Base-by-base conservation (phyloP, 2,329 filamentous ascomycete genomes). In the Rosellinia necatrix region DNA sequence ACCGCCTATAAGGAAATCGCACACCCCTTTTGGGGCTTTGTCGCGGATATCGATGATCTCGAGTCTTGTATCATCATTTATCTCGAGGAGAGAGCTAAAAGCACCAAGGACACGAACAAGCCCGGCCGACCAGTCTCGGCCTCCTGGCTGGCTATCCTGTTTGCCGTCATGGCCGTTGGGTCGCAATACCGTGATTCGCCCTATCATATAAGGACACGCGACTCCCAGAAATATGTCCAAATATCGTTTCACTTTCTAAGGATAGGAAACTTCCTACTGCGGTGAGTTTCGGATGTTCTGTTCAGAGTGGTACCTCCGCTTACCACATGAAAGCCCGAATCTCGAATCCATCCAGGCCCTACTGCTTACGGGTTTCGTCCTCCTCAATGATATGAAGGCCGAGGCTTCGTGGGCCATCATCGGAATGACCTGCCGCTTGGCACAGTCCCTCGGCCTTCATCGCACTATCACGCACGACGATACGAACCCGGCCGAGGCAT, bases 361-460 rank as follows among this genome's bases (percentile, higher is more conserved):
- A 35, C 73, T 88, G 1, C 77, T 88, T 38, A 83, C 83, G 3
- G 80, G 83, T 25, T 87, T 87, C 59, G 84, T 86, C 2, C 74
- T 88, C 2, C 73, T 87, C 22, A 88, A 88, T 62, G 85, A 88
- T 56, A 88, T 88, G 85, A 87, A 87, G 65, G 84, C 85, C 1
- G 85, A 88, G 64, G 85, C 83, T 0, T 87, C 85, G 0, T 88
- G 85, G 85, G 84, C 84, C 0, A 69, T 88, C 49, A 78, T 86
- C 47, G 85, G 84, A 0, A 77, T 87, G 40, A 86, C 84, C 0
- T 86, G 84, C 58, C 79, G 85, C 22, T 75, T 88, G n/a, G 85
- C 85, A 0, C 84, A 87, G 66, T 86, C 84, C 0, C 74, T 88
- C 1, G 85, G 85, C 4, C 73, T 88, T 9, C 85, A 88, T 65